These are phyloP conservation scores for Lachancea waltii DNA, from an alignment of 805 yeast genomes.

Conservation along the genomic window DNA sequence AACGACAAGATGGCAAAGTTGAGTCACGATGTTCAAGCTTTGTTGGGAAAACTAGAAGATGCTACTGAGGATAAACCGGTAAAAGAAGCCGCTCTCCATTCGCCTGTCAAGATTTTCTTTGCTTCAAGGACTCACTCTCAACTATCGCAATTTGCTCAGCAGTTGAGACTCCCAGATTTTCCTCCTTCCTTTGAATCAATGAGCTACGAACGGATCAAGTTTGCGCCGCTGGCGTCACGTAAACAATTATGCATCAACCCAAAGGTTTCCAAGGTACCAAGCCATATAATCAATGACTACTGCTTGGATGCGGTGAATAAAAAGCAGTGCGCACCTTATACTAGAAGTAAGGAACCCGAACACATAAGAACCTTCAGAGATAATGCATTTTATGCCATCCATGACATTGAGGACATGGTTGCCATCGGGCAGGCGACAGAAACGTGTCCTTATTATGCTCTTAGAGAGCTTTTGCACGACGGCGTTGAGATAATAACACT, in stretches of 20 bases:
- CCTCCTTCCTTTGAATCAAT: slow-evolving; percentile 48
- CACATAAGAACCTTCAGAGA: slow-evolving; percentile 45
- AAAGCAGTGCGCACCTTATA: slow-evolving; percentile 10
- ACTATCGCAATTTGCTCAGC: slow-evolving; percentile 70
- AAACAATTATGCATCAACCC: slow-evolving; percentile 78
- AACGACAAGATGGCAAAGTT: slow-evolving; percentile 28
- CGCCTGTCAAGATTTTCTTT: slow-evolving; percentile 50
- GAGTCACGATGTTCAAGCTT: slow-evolving; percentile 41
- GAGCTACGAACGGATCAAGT: slow-evolving; percentile 51
- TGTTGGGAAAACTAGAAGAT: slow-evolving; percentile 40
- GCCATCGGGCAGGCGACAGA: slow-evolving; percentile 48
- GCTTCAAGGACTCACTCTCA: slow-evolving; percentile 92
- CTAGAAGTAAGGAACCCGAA: slow-evolving; percentile 22
- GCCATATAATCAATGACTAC: slow-evolving; percentile 58
- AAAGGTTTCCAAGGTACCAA: slow-evolving; percentile 42
- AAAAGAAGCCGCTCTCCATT: slow-evolving; percentile 17
- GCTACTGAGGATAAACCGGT: slow-evolving; percentile 16
- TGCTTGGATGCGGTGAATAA: slow-evolving; percentile 9
- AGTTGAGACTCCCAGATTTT: slow-evolving; percentile 54
- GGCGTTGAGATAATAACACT: slow-evolving; percentile 70
- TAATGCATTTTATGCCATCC: slow-evolving; percentile 46
- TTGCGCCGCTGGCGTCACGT: slow-evolving; percentile 72
- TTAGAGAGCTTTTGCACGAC: slow-evolving; percentile 46
- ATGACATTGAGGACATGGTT: slow-evolving; percentile 76
- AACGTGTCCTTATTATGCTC: slow-evolving; percentile 79